phyloP scores from a whole-genome alignment of 2,329 filamentous ascomycete genomes.

The Cercospora zeina region DNA sequence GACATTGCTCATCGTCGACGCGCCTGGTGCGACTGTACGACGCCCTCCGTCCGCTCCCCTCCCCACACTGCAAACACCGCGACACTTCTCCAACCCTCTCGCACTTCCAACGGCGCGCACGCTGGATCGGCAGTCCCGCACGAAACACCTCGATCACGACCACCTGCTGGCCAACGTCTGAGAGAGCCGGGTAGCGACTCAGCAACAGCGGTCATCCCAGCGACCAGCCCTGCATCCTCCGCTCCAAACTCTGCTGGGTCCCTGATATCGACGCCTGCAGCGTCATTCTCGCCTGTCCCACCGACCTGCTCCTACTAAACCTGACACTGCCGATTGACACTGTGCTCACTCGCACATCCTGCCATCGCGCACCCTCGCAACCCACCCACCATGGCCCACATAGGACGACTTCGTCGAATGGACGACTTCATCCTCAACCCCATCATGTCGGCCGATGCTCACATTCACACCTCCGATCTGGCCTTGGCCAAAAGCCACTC shows the following conservation, averaged over 20 bases:
- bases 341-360: background rate
- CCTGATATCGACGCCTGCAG: conserved; percentile 27
- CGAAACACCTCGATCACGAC: conserved; percentile 12
- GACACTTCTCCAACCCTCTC: background rate
- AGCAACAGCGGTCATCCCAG: conserved; percentile 18
- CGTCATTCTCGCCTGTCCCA: conserved; percentile 28
- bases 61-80: too few relatives aligned
- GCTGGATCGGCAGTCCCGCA: background rate
- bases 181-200: conserved; percentile 7
- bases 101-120: background rate
- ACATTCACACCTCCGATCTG: conserved; percentile 14
- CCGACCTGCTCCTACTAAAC: conserved; percentile 6
- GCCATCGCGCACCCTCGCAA: background rate
- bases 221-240: conserved; percentile 17
- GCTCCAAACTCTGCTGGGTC: conserved; percentile 18
- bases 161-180: conserved; percentile 7
- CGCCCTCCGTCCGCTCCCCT: background rate
- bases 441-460: conserved; percentile 18
- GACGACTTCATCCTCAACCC: conserved; percentile 32
- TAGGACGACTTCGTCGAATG: conserved; percentile 22
- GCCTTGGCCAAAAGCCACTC: conserved; percentile 15
- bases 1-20: background rate
- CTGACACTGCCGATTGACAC: background rate
- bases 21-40: background rate
- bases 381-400: conserved; percentile 20